Evolutionary conservation across 1,284 basidiomycete species (phyloP).

Genomic region (Ceratobasidium sp.): DNA sequence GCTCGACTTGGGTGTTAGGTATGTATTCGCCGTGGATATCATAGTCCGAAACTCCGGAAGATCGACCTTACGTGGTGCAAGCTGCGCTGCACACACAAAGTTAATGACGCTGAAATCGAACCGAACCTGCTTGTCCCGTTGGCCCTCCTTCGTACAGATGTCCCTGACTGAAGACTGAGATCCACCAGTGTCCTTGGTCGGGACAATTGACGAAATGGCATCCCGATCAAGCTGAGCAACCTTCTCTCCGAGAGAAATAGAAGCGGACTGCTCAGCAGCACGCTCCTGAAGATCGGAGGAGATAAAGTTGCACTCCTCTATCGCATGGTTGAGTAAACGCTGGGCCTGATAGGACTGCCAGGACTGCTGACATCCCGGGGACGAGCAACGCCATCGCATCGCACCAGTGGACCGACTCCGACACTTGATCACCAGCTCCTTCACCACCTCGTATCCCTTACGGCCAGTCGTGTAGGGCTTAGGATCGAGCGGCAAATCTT

Average conservation of each 20-base stretch:
- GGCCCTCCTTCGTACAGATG: background rate
- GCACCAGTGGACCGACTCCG: background rate
- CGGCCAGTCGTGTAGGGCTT: slow-evolving; percentile 6
- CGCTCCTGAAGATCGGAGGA: background rate
- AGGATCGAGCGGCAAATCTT: background rate
- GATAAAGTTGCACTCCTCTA: background rate
- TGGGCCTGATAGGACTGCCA: background rate
- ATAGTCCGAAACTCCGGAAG: slow-evolving; percentile 21
- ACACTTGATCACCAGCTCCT: slow-evolving; percentile 9
- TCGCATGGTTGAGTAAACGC: background rate
- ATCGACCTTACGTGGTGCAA: slow-evolving; percentile 9
- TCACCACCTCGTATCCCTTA: background rate
- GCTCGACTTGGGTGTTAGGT: slow-evolving; percentile 4
- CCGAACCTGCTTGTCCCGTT: background rate
- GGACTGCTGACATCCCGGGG: slow-evolving; percentile 11
- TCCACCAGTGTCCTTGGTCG: background rate
- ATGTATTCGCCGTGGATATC: slow-evolving; percentile 7
- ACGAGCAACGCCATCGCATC: background rate
- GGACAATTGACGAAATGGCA: background rate
- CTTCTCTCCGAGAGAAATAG: background rate
- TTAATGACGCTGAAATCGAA: slow-evolving; percentile 22
- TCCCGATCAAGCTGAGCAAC: slow-evolving; percentile 2
- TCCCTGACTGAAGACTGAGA: background rate
- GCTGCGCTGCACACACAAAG: slow-evolving; percentile 1
- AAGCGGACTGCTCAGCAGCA: background rate